Evolutionary conservation across 2,329 filamentous ascomycete genomes (phyloP).

Genomic region (Pyrenophora tritici-repentis): DNA sequence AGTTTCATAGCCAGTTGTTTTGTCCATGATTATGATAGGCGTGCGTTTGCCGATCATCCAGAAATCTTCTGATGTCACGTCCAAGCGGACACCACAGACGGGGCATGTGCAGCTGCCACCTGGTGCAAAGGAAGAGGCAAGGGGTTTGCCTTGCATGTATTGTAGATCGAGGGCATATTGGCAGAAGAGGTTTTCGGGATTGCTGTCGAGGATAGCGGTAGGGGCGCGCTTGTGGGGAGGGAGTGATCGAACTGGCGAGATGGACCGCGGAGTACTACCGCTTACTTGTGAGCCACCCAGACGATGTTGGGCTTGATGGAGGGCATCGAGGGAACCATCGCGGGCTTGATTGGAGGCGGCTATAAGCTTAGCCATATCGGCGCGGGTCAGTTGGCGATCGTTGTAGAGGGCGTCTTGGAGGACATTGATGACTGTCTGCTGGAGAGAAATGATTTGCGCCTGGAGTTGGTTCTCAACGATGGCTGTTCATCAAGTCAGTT

Average conservation of each 20-base stretch:
- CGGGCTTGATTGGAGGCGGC: constrained; percentile 49
- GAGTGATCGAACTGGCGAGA: constrained; percentile 27
- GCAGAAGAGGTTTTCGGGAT: constrained; percentile 38
- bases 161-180: constrained; percentile 44
- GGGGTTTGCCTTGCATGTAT: constrained; percentile 32
- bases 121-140: constrained; percentile 39
- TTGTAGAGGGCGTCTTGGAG: constrained; percentile 52
- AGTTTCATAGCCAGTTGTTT: constrained; percentile 32
- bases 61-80: constrained; percentile 42
- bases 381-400: constrained; percentile 46
- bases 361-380: constrained; percentile 48
- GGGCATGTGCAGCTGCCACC: constrained; percentile 41
- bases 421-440: constrained; percentile 52
- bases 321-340: constrained; percentile 48
- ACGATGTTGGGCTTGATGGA: constrained; percentile 44
- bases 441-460: constrained; percentile 50
- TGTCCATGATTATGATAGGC: constrained; percentile 30
- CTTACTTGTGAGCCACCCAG: constrained; percentile 21
- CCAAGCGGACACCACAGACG: constrained; percentile 33
- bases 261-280: constrained; percentile 12
- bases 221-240: constrained; percentile 34
- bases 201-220: constrained; percentile 19
- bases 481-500: constrained; percentile 24
- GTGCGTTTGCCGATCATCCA: constrained; percentile 47
- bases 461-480: constrained; percentile 51